phyloP scores from a whole-genome alignment of 495 filamentous ascomycete genomes.

The Neurospora intermedia region DNA sequence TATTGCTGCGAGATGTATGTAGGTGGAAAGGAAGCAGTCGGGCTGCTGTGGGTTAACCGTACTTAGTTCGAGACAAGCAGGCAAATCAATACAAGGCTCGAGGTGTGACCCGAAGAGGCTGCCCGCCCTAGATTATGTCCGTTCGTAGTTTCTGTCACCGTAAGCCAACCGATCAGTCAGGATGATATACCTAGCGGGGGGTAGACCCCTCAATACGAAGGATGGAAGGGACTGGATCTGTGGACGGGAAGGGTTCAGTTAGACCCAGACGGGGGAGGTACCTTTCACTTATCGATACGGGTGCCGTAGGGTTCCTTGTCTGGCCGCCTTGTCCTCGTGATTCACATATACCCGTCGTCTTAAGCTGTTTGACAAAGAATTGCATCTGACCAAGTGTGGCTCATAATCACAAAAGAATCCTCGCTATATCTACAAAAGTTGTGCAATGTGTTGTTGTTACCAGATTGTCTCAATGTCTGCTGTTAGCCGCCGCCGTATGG shows the following conservation, averaged over 20 bases:
- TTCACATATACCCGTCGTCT: background rate
- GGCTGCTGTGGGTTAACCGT: background rate
- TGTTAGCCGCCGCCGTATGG: background rate
- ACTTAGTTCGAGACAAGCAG: background rate
- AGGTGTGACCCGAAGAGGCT: background rate
- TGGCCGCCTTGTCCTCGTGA: background rate
- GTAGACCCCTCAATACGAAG: background rate
- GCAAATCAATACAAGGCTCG: background rate
- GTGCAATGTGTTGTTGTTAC: background rate
- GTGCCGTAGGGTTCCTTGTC: background rate
- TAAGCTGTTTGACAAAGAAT: background rate
- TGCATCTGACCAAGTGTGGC: background rate
- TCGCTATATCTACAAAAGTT: background rate
- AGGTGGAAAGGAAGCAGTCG: background rate
- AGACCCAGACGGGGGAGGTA: background rate
- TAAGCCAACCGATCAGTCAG: background rate
- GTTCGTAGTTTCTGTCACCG: background rate
- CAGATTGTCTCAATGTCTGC: background rate
- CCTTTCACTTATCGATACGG: background rate
- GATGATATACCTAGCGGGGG: background rate
- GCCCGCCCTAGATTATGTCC: background rate
- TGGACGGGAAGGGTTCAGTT: background rate
- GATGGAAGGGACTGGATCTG: background rate
- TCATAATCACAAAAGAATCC: background rate
- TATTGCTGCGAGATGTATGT: background rate